Evolutionary conservation across 108 stramenopile species (phyloP), one percentile per base, ranked within the genome.

Genomic region (Licmophora abbreviata): DNA sequence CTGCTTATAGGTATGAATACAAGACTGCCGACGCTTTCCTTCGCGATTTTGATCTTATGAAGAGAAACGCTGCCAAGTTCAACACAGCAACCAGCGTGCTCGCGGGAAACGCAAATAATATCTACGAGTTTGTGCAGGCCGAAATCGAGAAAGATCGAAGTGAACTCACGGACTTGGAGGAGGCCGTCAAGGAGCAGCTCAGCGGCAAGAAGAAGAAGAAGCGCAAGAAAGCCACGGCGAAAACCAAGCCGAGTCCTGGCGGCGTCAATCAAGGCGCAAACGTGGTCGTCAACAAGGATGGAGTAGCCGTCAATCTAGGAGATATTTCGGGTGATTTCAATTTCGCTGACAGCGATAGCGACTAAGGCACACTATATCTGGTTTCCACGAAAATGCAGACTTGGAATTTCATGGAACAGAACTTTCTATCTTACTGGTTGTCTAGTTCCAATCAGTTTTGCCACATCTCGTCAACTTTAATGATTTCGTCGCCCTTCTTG

Each of bases 21-120:
- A 73, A 79, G 35, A 78, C 77, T 14, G 74, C 79, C 6, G 69
- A 78, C 46, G 51, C 66, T 1, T 75, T 92, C 46, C 34, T 92
- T 20, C 56, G 55, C 15, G 89, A 92, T 44, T 87, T 92, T 68
- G 76, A 82, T 18, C 55, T 88, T 41, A 85, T 92, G 85, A 92
- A 77, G 45, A 67, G 51, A 25, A 92, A 92, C 56, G 85, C 90
- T 4, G 56, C 78, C 47, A 88, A 85, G 56, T 92, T 92, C 67
- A 92, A 92, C 41, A 81, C 81, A 11, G 63, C 58, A 35, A 66
- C 40, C 5, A 48, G 49, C 29, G 37, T 49, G 18, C 69, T 92
- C 32, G 79, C 79, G 8, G 64, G 55, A 12, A 83, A 92, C 53
- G 90, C 81, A 18, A 56, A 37, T 15, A 70, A 72, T 32, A 92